Evolutionary conservation across 2,329 filamentous ascomycete genomes (phyloP).

Genomic region (Myriosclerotinia duriaeana): DNA sequence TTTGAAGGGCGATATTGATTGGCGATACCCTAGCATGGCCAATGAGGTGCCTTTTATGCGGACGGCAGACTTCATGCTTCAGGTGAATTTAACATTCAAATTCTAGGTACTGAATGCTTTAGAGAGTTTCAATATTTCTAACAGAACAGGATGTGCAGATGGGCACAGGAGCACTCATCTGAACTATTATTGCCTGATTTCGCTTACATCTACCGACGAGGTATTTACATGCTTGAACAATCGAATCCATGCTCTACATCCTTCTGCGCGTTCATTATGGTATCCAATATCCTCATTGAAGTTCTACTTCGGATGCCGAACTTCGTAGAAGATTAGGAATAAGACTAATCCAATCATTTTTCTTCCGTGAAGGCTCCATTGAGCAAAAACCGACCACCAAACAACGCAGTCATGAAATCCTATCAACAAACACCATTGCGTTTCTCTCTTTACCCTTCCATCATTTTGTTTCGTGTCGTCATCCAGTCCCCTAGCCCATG

Average conservation of each 20-base stretch:
- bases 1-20: too few species aligned
- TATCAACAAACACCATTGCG: background rate
- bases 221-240: background rate
- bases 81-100: too few species aligned
- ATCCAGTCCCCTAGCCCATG: background rate
- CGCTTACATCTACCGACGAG: background rate
- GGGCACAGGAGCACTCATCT: background rate
- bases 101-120: too few species aligned
- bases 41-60: too few species aligned
- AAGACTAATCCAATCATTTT: background rate
- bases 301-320: background rate
- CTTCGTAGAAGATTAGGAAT: background rate
- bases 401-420: background rate
- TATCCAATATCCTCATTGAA: background rate
- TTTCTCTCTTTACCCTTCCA: background rate
- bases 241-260: background rate
- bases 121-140: too few species aligned
- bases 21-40: too few species aligned
- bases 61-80: too few species aligned
- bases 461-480: background rate
- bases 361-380: background rate
- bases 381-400: background rate
- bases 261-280: background rate
- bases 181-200: background rate
- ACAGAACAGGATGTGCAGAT: too few species aligned